Evolutionary conservation across 495 filamentous ascomycete species (phyloP), one percentile per base, ranked within the genome.

Genomic region (Neohortaea acidophila): DNA sequence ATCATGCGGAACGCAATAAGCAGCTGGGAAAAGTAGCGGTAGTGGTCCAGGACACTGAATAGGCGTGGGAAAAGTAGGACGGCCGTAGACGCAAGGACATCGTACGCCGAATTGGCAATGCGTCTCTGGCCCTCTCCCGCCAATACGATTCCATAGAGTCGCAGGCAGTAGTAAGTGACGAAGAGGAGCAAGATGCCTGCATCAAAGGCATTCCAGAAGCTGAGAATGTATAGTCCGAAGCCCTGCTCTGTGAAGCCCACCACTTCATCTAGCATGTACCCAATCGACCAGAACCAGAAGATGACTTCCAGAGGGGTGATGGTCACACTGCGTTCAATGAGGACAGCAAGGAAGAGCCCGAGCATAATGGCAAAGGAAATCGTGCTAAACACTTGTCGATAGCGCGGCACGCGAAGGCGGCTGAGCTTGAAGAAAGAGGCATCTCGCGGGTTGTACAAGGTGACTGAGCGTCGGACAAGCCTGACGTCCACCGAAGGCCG

Each of bases 201-300:
- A 51, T 94, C 86, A 53, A 94, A 92, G 14, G 84, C 67, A 55
- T 94, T 94, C 86, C 86, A 94, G 55, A 93, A 83, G 55, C 82
- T 91, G 78, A 93, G 84, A 47, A 93, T 77, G 59, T 93, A 94
- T 8, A 94, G 69, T 35, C 84, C 84, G 53, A 94, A 89, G 5
- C 86, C 86, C 45, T 54, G 51, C 31, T 54, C 51, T 4, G 49
- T 51, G 33, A 54, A 54, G 20, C 49, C 51, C 3, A 54, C 51
- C 7, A 54, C 21, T 31, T 52, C 48, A 26, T 54, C 51, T 1
- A 94, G 76, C 82, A 94, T 91, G 57, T 87, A 94, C 2, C 86
- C 86, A 17, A 82, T 80, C 52, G 82, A 87, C 86, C 86, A 94
- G 55, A 94, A 77, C 86, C 86, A 94, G 55, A 94, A 94, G 9